phyloP scores from a whole-genome alignment of 2,329 filamentous ascomycete species.

The Fusarium fujikuroi region DNA sequence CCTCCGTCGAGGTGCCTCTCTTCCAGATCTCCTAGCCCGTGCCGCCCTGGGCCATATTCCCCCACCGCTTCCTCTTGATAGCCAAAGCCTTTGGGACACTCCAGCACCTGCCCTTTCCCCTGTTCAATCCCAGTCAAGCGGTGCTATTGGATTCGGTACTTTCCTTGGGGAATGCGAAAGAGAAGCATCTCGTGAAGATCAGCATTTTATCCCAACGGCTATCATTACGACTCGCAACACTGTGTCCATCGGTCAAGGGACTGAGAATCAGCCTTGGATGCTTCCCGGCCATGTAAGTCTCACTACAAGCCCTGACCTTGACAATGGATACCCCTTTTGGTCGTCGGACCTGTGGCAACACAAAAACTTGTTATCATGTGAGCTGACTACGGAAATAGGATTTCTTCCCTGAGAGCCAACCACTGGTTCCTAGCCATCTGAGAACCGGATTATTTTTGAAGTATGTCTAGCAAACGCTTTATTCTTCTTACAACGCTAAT shows the following conservation, averaged over 20 bases:
- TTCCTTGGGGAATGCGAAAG: neutral
- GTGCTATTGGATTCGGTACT: neutral
- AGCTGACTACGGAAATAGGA: neutral
- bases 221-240: neutral
- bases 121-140: neutral
- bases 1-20: neutral
- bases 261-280: neutral
- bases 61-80: neutral
- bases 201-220: neutral
- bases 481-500: neutral
- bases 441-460: neutral
- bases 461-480: neutral
- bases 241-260: neutral
- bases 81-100: neutral
- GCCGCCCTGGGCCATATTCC: neutral
- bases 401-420: neutral
- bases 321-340: neutral
- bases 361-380: rapidly evolving
- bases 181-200: neutral
- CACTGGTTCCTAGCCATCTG: neutral
- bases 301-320: neutral
- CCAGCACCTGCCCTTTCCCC: neutral
- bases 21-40: neutral
- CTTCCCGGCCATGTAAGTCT: slow-evolving; percentile 18
- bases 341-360: no score